phyloP scores from a whole-genome alignment of 2,329 filamentous ascomycete genomes.

The Alternaria tenuissima region DNA sequence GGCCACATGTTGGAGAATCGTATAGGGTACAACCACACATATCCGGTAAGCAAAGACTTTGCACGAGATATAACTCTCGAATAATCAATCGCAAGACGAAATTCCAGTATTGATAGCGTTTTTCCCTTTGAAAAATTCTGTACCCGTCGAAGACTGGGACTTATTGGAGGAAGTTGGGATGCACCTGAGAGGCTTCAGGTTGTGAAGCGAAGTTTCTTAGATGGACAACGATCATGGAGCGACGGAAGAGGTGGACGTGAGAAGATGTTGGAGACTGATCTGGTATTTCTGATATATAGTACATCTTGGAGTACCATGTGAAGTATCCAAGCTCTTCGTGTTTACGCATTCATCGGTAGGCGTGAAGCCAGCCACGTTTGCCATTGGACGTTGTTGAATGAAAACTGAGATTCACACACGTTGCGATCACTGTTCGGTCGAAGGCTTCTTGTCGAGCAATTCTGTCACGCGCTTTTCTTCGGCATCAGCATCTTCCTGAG shows the following conservation, averaged over 20 bases:
- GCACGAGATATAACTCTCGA: neutral
- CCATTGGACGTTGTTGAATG: slow-evolving; percentile 10
- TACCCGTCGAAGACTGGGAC: neutral
- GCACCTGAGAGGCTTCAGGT: neutral
- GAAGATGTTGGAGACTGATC: slow-evolving; percentile 12
- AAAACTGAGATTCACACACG: slow-evolving; percentile 14
- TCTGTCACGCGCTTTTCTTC: slow-evolving; percentile 27
- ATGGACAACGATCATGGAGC: slow-evolving; percentile 1
- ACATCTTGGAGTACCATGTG: slow-evolving; percentile 15
- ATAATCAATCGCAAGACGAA: slow-evolving; percentile 2
- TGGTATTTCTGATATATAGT: slow-evolving; percentile 31
- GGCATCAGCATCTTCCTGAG: slow-evolving; percentile 56
- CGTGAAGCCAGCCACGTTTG: slow-evolving; percentile 28
- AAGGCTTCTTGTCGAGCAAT: slow-evolving; percentile 45
- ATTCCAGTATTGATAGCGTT: neutral
- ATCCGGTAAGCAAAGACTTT: neutral
- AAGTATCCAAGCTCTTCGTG: slow-evolving; percentile 15
- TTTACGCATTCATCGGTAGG: slow-evolving; percentile 12
- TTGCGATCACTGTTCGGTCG: slow-evolving; percentile 36
- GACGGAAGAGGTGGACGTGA: slow-evolving; percentile 3
- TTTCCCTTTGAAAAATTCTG: neutral
- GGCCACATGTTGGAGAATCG: slow-evolving; percentile 56
- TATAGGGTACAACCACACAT: slow-evolving; percentile 60
- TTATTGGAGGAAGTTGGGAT: neutral
- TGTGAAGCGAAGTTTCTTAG: neutral